phyloP scores from a whole-genome alignment of 2,329 filamentous ascomycete species.

The Colletotrichum limetticola region DNA sequence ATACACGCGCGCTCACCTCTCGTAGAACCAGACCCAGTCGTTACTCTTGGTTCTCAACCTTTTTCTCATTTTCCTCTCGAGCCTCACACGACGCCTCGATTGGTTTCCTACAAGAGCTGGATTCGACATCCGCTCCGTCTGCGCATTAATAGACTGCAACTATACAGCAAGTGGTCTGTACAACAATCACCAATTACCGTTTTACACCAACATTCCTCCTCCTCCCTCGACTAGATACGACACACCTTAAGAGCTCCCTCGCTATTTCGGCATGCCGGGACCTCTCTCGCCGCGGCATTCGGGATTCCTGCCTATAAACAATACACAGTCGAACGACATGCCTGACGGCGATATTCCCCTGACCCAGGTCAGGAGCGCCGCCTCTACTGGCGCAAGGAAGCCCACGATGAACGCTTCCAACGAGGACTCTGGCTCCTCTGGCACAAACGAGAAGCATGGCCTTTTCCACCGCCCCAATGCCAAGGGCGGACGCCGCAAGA shows the following conservation, averaged over 20 bases:
- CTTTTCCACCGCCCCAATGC: slow-evolving; percentile 49
- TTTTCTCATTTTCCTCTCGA: neutral
- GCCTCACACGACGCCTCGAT: slow-evolving; percentile 4
- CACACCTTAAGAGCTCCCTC: neutral
- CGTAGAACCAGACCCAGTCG: slow-evolving; percentile 20
- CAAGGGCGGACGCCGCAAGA: slow-evolving; percentile 62
- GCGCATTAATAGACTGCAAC: slow-evolving; percentile 23
- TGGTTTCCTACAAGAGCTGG: slow-evolving; percentile 15
- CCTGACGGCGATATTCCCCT: slow-evolving; percentile 63
- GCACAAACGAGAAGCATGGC: slow-evolving; percentile 58
- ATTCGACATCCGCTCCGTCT: slow-evolving; percentile 29
- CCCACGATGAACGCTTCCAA: slow-evolving; percentile 50
- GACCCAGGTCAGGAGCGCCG: slow-evolving; percentile 64
- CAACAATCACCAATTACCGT: neutral
- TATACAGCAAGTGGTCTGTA: slow-evolving; percentile 6
- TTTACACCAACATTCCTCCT: slow-evolving; percentile 11
- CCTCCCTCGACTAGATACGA: slow-evolving; percentile 19
- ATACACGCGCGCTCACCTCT: neutral
- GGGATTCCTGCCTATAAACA: slow-evolving; percentile 57
- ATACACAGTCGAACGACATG: slow-evolving; percentile 45
- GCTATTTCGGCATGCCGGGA: slow-evolving; percentile 36
- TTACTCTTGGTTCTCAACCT: slow-evolving; percentile 14
- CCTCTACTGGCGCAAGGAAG: slow-evolving; percentile 64
- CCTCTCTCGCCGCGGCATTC: slow-evolving; percentile 50
- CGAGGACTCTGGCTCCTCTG: slow-evolving; percentile 44